Evolutionary conservation across 306 rosid genomes (phyloP).

Genomic region (Albizia julibrissin): DNA sequence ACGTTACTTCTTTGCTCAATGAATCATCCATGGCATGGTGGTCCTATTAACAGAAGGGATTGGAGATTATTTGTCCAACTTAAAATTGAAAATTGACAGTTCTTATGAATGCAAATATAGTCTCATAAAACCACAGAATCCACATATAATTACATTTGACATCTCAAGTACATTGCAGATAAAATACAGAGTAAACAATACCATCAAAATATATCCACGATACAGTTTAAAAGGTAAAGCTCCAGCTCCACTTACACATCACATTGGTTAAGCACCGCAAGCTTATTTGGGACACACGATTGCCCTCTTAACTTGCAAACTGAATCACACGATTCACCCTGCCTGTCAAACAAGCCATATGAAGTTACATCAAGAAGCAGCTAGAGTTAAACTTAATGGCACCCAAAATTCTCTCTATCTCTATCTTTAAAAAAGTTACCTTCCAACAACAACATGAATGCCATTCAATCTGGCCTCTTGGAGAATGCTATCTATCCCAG

Average conservation of each 20-base stretch:
- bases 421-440: constrained; percentile 49
- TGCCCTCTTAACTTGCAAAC: constrained; percentile 88
- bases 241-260: constrained; percentile 66
- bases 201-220: constrained; percentile 24
- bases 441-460: constrained; percentile 79
- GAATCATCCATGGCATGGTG: constrained; percentile 26
- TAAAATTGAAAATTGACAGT: not conserved
- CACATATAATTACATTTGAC: not conserved
- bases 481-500: constrained; percentile 54
- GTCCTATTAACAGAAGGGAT: constrained; percentile 14
- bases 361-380: constrained; percentile 41
- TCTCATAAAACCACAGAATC: not conserved
- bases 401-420: constrained; percentile 1
- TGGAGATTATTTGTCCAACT: constrained; percentile 17
- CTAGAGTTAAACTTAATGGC: not conserved
- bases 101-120: not conserved
- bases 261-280: constrained; percentile 80
- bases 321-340: constrained; percentile 82
- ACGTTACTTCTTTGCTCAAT: constrained; percentile 8
- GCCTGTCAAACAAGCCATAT: constrained; percentile 57
- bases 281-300: constrained; percentile 86
- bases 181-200: constrained; percentile 22
- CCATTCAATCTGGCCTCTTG: constrained; percentile 76
- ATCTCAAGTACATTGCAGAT: constrained; percentile 12
- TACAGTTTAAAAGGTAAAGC: constrained; percentile 19